Conservation (phyloP, 2,329 filamentous ascomycete species). For the Akanthomyces lecanii region DNA sequence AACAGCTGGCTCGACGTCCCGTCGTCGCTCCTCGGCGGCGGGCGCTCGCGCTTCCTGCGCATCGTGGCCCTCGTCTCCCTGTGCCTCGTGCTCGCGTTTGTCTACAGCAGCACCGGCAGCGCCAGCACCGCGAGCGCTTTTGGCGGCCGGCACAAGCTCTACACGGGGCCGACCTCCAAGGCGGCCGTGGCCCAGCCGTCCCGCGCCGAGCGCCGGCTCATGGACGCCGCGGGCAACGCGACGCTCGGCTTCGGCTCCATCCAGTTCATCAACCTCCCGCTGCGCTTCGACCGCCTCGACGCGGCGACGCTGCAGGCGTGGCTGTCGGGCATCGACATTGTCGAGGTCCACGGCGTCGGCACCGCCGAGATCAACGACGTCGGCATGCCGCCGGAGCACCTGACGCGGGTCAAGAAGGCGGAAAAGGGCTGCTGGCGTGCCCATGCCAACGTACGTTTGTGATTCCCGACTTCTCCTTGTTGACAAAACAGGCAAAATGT, state of each 20-base stretch:
- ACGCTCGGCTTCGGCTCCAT: slow-evolving; percentile 24
- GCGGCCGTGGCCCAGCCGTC: background rate
- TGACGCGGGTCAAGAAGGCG: slow-evolving; percentile 18
- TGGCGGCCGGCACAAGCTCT: background rate
- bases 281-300: slow-evolving; percentile 26
- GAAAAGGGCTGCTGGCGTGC: slow-evolving; percentile 27
- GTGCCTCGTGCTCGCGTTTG: background rate
- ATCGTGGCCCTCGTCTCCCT: background rate
- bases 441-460: slow-evolving; percentile 26
- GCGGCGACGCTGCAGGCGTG: slow-evolving; percentile 26
- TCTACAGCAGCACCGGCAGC: background rate
- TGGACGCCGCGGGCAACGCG: slow-evolving; percentile 23
- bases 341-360: slow-evolving; percentile 22
- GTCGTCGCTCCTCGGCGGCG: background rate
- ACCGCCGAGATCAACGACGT: slow-evolving; percentile 21
- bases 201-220: background rate
- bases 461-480: too few relatives aligned
- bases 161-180: background rate
- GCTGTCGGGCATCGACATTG: slow-evolving; percentile 25
- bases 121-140: background rate
- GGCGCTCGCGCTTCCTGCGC: background rate
- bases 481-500: background rate
- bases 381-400: slow-evolving; percentile 25
- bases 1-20: background rate
- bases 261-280: slow-evolving; percentile 23